Evolutionary conservation across 2,329 filamentous ascomycete genomes (phyloP), one percentile per base, ranked within the genome.

Genomic region (Penicillium sp.): DNA sequence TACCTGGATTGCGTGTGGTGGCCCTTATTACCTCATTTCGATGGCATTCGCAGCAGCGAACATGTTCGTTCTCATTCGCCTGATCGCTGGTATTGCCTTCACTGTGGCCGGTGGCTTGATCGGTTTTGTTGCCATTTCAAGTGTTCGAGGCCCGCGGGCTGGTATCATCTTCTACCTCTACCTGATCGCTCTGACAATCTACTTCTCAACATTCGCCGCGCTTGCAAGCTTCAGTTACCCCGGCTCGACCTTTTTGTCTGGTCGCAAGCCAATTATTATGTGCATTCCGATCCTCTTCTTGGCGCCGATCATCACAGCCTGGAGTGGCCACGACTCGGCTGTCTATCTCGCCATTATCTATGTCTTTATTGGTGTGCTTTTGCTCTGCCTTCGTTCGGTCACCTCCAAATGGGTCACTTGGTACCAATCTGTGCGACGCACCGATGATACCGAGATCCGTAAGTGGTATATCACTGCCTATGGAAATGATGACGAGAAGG

Each of bases 1-100:
- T 25, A 85, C 84, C 7, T 87, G 84, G 84, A 85, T 87, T 41
- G 83, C 83, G 7, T 84, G 83, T 56, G 83, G 83, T 29, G 85
- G 85, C 2, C 84, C 82, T 33, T 88, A 86, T 69, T 88, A 87
- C 62, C 78, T 87, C 6, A 77, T 80, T 41, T 81, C 79, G 0
- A 82, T 82, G 80, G 81, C 82, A 2, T 84, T 83, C 60, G 79
- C 80, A 1, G 81, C 80, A 2, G 80, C 81, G 47, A 83, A 82
- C 60, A 81, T 83, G 79, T 83, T 83, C 58, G 77, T 83, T 12
- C 72, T 83, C 23, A 81, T 79, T n/a, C 74, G 81, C 17, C 66
- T 81, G n/a, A 75, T 82, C 55, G 79, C 78, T n/a, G 80, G 81
- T 31, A 72, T 82, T 43, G 78, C 80, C 4, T 78, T 82, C 56